Percentiles rank a stretch among this genome's conserved stretches.
phyloP scores from a whole-genome alignment of 129 eudicot species.

The Artemisia annua region DNA sequence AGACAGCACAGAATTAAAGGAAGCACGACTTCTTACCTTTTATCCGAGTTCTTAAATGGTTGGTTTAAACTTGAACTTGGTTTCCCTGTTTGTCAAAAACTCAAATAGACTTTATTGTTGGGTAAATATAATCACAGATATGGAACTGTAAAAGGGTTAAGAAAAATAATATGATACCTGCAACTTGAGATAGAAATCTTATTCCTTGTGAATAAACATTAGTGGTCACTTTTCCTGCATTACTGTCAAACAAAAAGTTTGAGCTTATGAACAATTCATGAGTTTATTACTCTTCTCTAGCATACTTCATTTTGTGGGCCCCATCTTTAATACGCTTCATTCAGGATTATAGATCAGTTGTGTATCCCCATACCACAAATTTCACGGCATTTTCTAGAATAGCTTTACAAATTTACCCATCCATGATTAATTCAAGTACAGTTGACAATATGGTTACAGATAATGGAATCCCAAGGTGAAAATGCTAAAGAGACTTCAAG shows the following conservation, averaged over 20 bases:
- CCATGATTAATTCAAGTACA: not conserved
- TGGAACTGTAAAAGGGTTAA: not conserved
- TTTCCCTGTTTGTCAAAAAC: conserved; percentile 43
- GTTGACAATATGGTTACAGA: conserved; percentile 4
- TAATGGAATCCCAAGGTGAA: conserved; percentile 3
- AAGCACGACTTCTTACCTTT: conserved; percentile 40
- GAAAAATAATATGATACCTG: conserved; percentile 49
- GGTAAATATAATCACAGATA: conserved; percentile 5
- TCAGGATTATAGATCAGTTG: not conserved
- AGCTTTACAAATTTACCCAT: not conserved
- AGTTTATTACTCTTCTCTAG: not conserved
- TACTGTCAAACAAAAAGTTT: conserved; percentile 42
- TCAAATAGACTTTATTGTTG: not conserved
- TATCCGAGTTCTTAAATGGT: conserved; percentile 40
- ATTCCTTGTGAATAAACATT: conserved; percentile 78
- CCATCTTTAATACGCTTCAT: not conserved
- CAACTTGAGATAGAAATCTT: conserved; percentile 69
- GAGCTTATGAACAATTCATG: not conserved
- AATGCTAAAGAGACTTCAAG: not conserved
- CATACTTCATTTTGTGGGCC: not conserved
- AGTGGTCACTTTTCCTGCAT: conserved; percentile 85
- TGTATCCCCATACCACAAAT: not conserved
- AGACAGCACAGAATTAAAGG: conserved; percentile 1
- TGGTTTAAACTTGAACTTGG: conserved; percentile 38
- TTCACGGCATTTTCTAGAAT: not conserved